Evolutionary conservation across 306 rosid species (phyloP).

Genomic region (Phaseolus lunatus): DNA sequence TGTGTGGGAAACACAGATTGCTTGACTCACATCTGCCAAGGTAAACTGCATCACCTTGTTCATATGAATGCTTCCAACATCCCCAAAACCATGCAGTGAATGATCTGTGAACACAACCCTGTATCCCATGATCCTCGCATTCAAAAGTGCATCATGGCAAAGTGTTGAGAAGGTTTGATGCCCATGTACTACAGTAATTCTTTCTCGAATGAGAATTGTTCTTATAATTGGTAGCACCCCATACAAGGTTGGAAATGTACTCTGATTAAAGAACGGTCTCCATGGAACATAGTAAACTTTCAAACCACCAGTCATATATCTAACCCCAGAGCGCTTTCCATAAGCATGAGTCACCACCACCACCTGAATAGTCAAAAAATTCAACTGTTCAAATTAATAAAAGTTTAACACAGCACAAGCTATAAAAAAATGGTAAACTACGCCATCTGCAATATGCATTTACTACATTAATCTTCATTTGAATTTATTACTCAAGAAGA

Average conservation of each 20-base stretch:
- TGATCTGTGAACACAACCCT: slow-evolving; percentile 92
- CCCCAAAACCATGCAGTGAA: slow-evolving; percentile 88
- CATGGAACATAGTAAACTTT: slow-evolving; percentile 92
- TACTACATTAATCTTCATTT: background rate
- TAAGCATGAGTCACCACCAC: slow-evolving; percentile 93
- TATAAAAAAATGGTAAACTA: background rate
- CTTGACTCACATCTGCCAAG: slow-evolving; percentile 83
- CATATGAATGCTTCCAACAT: slow-evolving; percentile 94
- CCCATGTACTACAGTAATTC: slow-evolving; percentile 79
- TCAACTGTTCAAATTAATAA: slow-evolving; percentile 21
- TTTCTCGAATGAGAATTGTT: slow-evolving; percentile 79
- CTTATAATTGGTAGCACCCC: slow-evolving; percentile 82
- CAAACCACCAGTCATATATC: slow-evolving; percentile 83
- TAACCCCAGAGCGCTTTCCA: slow-evolving; percentile 83
- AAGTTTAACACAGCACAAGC: slow-evolving; percentile 12
- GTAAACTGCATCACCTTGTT: slow-evolving; percentile 93
- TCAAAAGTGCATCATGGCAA: slow-evolving; percentile 83
- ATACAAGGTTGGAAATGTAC: slow-evolving; percentile 75
- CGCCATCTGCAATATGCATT: background rate
- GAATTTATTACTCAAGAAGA: background rate
- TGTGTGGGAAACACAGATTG: slow-evolving; percentile 88
- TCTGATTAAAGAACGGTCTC: slow-evolving; percentile 88
- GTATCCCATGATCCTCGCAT: slow-evolving; percentile 85
- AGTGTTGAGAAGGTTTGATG: slow-evolving; percentile 96
- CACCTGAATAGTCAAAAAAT: slow-evolving; percentile 58